These are phyloP conservation scores for Ulmus americana DNA, from an alignment of 331 rosid species.

Conservation along the genomic window DNA sequence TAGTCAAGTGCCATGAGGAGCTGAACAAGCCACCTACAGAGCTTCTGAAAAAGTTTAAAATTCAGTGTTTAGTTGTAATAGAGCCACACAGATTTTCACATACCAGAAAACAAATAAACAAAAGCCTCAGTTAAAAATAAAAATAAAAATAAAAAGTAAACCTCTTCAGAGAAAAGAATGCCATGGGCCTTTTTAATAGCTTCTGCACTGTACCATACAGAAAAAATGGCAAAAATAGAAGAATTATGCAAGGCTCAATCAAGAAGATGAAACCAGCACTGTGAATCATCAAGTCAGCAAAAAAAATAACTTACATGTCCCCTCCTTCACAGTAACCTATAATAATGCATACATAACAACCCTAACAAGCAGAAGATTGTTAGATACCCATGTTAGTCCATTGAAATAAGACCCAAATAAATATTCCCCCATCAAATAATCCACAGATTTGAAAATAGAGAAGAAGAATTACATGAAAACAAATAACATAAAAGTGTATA, in stretches of 20 bases:
- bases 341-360: slow-evolving; percentile 94
- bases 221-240: slow-evolving; percentile 20
- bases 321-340: slow-evolving; percentile 94
- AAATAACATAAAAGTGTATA: slow-evolving; percentile 1
- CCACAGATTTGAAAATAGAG: slow-evolving; percentile 6
- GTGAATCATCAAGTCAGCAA: slow-evolving; percentile 9
- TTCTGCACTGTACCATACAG: slow-evolving; percentile 68
- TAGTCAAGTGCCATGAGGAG: slow-evolving; percentile 99
- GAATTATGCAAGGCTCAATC: slow-evolving; percentile 23
- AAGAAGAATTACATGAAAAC: background rate
- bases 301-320: slow-evolving; percentile 64
- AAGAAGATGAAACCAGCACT: slow-evolving; percentile 13
- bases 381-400: slow-evolving; percentile 20
- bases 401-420: slow-evolving; percentile 15
- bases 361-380: slow-evolving; percentile 46
- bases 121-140: background rate
- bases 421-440: background rate
- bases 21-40: slow-evolving; percentile 98
- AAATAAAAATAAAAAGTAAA: slow-evolving; percentile 18
- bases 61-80: slow-evolving; percentile 4
- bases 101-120: slow-evolving; percentile 7
- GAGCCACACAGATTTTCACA: slow-evolving; percentile 4
- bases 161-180: slow-evolving; percentile 84
- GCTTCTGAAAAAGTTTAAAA: slow-evolving; percentile 48
- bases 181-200: slow-evolving; percentile 75